Evolutionary conservation across 495 filamentous ascomycete genomes (phyloP), one percentile per base, ranked within the genome.

Genomic region (Mytilinidion resinicola): DNA sequence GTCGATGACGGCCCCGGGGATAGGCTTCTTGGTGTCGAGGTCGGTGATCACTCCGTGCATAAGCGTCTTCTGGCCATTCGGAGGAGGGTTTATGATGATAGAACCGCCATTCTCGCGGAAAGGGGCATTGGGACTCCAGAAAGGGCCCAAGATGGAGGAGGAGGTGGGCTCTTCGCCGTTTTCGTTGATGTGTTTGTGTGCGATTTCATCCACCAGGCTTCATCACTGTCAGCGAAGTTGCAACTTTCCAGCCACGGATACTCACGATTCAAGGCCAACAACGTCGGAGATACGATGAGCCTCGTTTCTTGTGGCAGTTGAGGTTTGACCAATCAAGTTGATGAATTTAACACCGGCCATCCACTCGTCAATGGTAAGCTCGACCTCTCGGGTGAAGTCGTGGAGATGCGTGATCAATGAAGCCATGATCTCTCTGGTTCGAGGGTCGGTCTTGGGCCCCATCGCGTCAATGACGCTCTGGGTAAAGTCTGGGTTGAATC

Each of bases 91-190:
- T 68, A 90, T 86, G 73, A 88, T 86, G 73, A 88, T 86, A 70
- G 71, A 78, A 64, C 78, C 84, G 62, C 87, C 88, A 62, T 83
- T 79, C 46, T 80, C 75, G 21, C 86, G 85, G 81, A 88, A 88
- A 36, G 88, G 87, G 9, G 87, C 87, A 69, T 89, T 83, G 72
- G 88, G 87, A 9, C 84, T 88, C 87, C 86, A 92, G 82, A 92
- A 92, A 70, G 88, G 88, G 37, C 88, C 88, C 37, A 93, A 84
- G 68, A 93, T 93, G 51, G 88, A 83, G 62, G 85, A 87, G 36
- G 87, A 90, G 55, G 89, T 93, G 48, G 89, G 86, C 65, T 83
- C 80, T 55, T 82, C 65, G 53, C 83, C 82, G 53, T 81, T 75
- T 64, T 90, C 87, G 56, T 84, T 80, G 70, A 87, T 73, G 69